phyloP scores from a whole-genome alignment of 331 rosid genomes.

The Phaseolus coccineus region DNA sequence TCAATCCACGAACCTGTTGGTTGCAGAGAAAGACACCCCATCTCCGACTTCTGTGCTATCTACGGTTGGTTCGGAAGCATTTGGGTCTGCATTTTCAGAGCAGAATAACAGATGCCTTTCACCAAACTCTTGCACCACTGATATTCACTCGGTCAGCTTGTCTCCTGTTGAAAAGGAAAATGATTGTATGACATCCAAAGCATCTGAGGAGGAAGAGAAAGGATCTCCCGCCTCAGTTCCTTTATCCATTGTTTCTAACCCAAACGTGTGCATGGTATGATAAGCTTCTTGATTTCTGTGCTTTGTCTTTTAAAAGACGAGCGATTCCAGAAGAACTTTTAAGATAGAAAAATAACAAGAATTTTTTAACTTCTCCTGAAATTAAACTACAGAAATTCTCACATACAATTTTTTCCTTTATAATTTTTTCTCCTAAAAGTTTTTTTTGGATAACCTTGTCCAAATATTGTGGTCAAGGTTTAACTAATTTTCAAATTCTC shows the following conservation, averaged over 20 bases:
- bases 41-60: slow-evolving; percentile 84
- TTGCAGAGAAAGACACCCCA: slow-evolving; percentile 59
- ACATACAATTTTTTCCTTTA: too few species aligned
- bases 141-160: slow-evolving; percentile 56
- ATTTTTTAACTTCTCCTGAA: too few species aligned
- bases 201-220: slow-evolving; percentile 59
- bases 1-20: slow-evolving; percentile 58
- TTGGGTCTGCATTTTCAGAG: slow-evolving; percentile 64
- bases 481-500: slow-evolving; percentile 26
- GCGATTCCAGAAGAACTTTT: too few species aligned
- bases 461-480: not conserved
- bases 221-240: slow-evolving; percentile 47
- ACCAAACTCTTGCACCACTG: slow-evolving; percentile 73
- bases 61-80: slow-evolving; percentile 65
- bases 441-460: too few species aligned
- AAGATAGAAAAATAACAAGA: too few species aligned
- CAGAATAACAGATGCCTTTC: slow-evolving; percentile 69
- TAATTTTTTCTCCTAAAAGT: too few species aligned
- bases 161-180: slow-evolving; percentile 65
- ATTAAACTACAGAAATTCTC: too few species aligned
- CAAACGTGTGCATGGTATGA: slow-evolving; percentile 60
- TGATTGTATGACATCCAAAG: slow-evolving; percentile 55
- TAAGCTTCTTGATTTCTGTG: slow-evolving; percentile 35
- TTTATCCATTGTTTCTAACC: slow-evolving; percentile 42
- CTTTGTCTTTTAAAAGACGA: not conserved